These are phyloP conservation scores for Allantophomopsis lycopodina DNA, from an alignment of 2,329 filamentous ascomycete species.

Conservation along the genomic window DNA sequence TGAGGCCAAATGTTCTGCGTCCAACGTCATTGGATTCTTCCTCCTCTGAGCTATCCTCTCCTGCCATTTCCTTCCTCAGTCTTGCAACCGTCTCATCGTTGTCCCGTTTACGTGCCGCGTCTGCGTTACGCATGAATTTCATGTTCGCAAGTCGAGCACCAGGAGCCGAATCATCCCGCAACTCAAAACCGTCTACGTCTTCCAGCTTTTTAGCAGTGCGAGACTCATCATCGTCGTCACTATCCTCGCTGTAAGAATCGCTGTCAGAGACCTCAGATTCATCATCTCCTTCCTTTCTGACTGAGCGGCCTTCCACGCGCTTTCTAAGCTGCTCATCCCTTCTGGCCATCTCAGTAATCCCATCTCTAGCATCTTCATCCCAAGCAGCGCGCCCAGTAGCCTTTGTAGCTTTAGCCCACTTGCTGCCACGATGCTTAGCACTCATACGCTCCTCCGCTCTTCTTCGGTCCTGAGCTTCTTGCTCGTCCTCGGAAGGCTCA, in stretches of 20 bases:
- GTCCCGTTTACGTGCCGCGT: slow-evolving; percentile 60
- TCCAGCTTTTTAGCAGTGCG: slow-evolving; percentile 34
- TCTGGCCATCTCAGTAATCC: slow-evolving; percentile 49
- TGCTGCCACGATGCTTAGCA: slow-evolving; percentile 55
- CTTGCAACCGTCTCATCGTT: slow-evolving; percentile 66
- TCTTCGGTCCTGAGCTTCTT: slow-evolving; percentile 46
- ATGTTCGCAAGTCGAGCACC: slow-evolving; percentile 63
- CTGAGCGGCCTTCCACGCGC: slow-evolving; percentile 48
- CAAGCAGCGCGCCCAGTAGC: slow-evolving; percentile 49
- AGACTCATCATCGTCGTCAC: slow-evolving; percentile 33
- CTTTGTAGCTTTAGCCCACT: slow-evolving; percentile 59
- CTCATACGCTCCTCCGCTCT: slow-evolving; percentile 59
- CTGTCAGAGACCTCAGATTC: slow-evolving; percentile 36
- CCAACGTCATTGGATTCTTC: slow-evolving; percentile 45
- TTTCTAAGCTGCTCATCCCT: slow-evolving; percentile 53
- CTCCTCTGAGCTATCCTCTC: slow-evolving; percentile 44
- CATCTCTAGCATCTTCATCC: slow-evolving; percentile 56
- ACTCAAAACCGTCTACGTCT: slow-evolving; percentile 27
- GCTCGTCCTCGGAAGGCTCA: slow-evolving; percentile 48
- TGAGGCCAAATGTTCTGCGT: slow-evolving; percentile 55
- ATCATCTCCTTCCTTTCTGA: slow-evolving; percentile 26
- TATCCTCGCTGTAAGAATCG: slow-evolving; percentile 42
- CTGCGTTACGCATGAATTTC: slow-evolving; percentile 90
- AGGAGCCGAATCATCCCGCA: slow-evolving; percentile 32
- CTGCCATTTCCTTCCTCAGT: slow-evolving; percentile 56